phyloP scores from a whole-genome alignment of 108 stramenopile genomes.

The Fragilaria crotonensis region DNA sequence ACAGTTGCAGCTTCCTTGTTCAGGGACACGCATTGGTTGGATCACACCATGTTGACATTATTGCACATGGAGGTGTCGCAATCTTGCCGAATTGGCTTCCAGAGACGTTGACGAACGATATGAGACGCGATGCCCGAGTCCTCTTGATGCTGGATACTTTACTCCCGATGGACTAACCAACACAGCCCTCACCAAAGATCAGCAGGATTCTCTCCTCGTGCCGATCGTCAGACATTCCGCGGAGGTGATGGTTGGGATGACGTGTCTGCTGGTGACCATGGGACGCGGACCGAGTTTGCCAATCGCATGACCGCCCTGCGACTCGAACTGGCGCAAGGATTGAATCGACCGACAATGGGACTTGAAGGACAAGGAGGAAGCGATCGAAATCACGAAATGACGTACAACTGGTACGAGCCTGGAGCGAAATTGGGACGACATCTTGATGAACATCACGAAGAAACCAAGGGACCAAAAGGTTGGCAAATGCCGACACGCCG shows the following conservation, averaged over 20 bases:
- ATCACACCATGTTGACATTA: no score
- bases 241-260: constrained; percentile 18
- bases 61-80: no score
- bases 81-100: no score
- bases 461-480: constrained; percentile 41
- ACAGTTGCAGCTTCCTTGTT: no score
- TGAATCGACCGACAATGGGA: constrained; percentile 12
- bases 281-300: constrained; percentile 26
- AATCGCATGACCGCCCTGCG: constrained; percentile 1
- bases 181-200: constrained; percentile 13
- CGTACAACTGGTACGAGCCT: constrained; percentile 26
- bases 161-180: constrained; percentile 37
- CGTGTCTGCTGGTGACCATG: constrained; percentile 7
- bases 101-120: constrained; percentile 2
- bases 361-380: no score
- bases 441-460: constrained; percentile 52
- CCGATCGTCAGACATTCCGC: no score
- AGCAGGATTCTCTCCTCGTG: constrained; percentile 24
- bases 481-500: constrained; percentile 40
- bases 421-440: constrained; percentile 21
- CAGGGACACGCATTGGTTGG: no score
- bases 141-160: constrained; percentile 21
- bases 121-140: constrained; percentile 16
- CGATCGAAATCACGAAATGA: constrained; percentile 12
- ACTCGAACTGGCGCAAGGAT: constrained; percentile 3